These are phyloP conservation scores for Diaporthe destruens DNA, from an alignment of 2,329 filamentous ascomycete genomes.

Conservation along the genomic window DNA sequence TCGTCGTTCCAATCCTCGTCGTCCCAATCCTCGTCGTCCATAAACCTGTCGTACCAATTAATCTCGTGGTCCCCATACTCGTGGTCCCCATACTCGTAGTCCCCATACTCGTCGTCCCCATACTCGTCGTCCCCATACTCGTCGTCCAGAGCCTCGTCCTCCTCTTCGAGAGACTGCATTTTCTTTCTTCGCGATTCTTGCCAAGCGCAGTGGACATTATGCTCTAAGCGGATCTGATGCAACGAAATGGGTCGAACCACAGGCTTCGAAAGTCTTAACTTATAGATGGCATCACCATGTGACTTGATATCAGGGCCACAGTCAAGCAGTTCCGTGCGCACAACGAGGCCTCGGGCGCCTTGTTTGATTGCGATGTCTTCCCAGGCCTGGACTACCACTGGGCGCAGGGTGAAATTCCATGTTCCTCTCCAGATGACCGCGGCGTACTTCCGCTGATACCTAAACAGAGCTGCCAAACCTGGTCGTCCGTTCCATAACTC, in stretches of 20 bases:
- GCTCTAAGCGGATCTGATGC: background rate
- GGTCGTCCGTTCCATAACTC: conserved; percentile 52
- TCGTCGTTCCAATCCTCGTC: no score
- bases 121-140: background rate
- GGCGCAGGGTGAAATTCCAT: conserved; percentile 46
- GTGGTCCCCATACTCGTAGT: no score
- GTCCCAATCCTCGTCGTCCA: no score
- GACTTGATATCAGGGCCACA: background rate
- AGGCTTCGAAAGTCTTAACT: background rate
- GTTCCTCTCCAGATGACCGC: conserved; percentile 48
- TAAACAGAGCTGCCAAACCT: conserved; percentile 49
- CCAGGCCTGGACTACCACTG: conserved; percentile 46
- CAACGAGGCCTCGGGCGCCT: conserved; percentile 42
- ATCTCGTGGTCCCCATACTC: no score
- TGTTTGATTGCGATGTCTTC: conserved; percentile 46
- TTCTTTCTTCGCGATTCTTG: background rate
- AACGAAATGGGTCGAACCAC: background rate
- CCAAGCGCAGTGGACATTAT: background rate
- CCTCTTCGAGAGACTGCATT: background rate
- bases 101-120: no score
- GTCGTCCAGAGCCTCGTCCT: background rate
- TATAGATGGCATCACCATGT: background rate
- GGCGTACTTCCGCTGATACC: conserved; percentile 46
- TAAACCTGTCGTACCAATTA: no score
- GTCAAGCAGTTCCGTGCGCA: conserved; percentile 42